These are phyloP conservation scores for Lichtheimia ornata DNA, from an alignment of 371 early-diverging fungal genomes.

Conservation along the genomic window DNA sequence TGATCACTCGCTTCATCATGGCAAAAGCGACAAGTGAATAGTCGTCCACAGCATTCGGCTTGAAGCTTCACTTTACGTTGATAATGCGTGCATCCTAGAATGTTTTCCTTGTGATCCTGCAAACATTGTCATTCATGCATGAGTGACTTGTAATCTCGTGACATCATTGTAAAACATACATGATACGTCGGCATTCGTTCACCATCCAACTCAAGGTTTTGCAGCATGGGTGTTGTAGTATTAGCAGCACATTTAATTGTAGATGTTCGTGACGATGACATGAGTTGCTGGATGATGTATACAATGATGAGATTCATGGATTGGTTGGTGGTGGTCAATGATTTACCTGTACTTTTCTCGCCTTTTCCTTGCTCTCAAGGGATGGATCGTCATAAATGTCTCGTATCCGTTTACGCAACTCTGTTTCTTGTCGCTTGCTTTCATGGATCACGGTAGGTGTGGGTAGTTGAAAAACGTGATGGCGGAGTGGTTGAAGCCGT, in stretches of 20 bases:
- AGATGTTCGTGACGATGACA: no score
- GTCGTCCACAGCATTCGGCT: constrained; percentile 89
- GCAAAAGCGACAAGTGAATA: constrained; percentile 93
- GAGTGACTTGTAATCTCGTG: no score
- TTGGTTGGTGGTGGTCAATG: no score
- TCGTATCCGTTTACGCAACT: constrained; percentile 61
- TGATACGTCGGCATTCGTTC: no score
- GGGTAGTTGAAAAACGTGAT: constrained; percentile 90
- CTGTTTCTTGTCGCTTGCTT: constrained; percentile 20
- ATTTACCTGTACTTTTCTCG: constrained; percentile 71
- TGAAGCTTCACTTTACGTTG: constrained; percentile 82
- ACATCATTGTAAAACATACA: no score
- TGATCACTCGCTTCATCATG: constrained; percentile 92
- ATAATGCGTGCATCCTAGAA: constrained; percentile 93
- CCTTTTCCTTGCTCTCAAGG: constrained; percentile 70
- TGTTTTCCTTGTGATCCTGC: constrained; percentile 51
- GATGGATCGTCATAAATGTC: constrained; percentile 56
- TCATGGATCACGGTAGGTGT: constrained; percentile 72
- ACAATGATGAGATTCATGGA: no score
- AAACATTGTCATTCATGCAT: no score
- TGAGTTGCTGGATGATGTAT: no score
- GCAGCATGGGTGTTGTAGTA: no score
- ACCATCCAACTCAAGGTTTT: no score
- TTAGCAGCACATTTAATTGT: no score
- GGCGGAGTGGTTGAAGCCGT: constrained; percentile 94